phyloP scores from a whole-genome alignment of 2,329 filamentous ascomycete species.

The Sporothrix euskadiensis region DNA sequence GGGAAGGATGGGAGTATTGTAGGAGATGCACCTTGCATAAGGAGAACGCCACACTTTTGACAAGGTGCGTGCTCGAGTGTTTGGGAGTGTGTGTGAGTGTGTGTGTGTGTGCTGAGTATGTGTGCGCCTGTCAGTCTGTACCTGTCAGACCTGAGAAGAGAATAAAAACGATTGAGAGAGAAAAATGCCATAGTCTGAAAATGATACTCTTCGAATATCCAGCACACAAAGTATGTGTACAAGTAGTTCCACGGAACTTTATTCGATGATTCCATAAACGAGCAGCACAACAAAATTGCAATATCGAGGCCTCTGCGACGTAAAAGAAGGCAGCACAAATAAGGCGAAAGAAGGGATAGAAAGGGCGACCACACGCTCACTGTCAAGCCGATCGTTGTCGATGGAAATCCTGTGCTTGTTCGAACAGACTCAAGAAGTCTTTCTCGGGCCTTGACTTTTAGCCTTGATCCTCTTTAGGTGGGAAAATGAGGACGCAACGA shows the following conservation, averaged over 20 bases:
- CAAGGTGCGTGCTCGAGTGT: conserved; percentile 1
- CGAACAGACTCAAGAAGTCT: background rate
- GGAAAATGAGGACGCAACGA: too few species aligned
- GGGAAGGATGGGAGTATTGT: background rate
- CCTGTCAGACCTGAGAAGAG: background rate
- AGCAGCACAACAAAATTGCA: background rate
- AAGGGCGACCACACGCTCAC: background rate
- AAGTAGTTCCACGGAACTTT: background rate
- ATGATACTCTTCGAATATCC: too few species aligned
- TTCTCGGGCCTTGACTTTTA: background rate
- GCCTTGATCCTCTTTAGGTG: background rate
- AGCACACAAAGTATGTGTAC: too few species aligned
- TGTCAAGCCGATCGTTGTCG: background rate
- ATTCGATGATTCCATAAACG: background rate
- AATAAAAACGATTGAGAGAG: background rate
- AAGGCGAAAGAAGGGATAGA: background rate
- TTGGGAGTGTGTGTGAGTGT: too few species aligned
- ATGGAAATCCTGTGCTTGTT: background rate
- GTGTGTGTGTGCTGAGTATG: background rate
- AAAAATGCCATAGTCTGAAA: background rate
- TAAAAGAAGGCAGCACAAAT: background rate
- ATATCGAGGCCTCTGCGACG: background rate
- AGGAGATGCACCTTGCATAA: background rate
- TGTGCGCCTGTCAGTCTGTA: background rate
- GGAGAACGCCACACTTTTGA: background rate